Percentiles rank a stretch among this genome's conserved stretches.
Evolutionary conservation across 2,329 filamentous ascomycete genomes (phyloP).

Genomic region (Xylogone sp.): DNA sequence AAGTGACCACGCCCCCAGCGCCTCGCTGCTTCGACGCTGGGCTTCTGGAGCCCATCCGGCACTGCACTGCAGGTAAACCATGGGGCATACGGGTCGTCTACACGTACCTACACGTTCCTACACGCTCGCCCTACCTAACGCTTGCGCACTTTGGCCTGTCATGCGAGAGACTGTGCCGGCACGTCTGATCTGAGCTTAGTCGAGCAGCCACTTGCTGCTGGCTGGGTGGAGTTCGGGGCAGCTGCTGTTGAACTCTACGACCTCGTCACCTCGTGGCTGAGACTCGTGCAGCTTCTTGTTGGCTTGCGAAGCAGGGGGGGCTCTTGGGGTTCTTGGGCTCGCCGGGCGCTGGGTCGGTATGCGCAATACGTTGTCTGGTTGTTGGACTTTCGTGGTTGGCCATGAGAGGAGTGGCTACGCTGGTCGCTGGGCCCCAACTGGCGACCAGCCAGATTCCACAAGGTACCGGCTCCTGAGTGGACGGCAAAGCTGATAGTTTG

Average conservation of each 20-base stretch:
- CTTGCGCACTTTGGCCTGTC: not conserved
- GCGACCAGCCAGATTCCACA: too few relatives aligned
- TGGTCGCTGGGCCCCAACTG: too few relatives aligned
- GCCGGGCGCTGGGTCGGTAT: too few relatives aligned
- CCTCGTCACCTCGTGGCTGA: not conserved
- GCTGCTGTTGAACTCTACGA: not conserved
- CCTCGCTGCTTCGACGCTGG: not conserved
- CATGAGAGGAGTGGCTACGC: too few relatives aligned
- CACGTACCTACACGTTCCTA: too few relatives aligned
- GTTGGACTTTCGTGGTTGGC: too few relatives aligned
- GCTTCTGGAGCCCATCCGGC: not conserved
- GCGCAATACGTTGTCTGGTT: too few relatives aligned
- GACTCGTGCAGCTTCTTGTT: not conserved
- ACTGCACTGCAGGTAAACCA: not conserved
- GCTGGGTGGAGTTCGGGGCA: not conserved
- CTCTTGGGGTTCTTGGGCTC: not conserved
- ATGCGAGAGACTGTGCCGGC: not conserved
- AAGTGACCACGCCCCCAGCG: not conserved
- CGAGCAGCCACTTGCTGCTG: not conserved
- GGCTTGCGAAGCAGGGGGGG: not conserved
- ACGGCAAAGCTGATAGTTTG: too few relatives aligned
- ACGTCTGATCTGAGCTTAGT: not conserved
- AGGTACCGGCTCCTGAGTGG: too few relatives aligned
- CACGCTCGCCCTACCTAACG: not conserved
- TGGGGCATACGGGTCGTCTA: not conserved